Base-by-base conservation (phyloP, 148 eudicot genomes). In the Vaccinium vitisidaea region DNA sequence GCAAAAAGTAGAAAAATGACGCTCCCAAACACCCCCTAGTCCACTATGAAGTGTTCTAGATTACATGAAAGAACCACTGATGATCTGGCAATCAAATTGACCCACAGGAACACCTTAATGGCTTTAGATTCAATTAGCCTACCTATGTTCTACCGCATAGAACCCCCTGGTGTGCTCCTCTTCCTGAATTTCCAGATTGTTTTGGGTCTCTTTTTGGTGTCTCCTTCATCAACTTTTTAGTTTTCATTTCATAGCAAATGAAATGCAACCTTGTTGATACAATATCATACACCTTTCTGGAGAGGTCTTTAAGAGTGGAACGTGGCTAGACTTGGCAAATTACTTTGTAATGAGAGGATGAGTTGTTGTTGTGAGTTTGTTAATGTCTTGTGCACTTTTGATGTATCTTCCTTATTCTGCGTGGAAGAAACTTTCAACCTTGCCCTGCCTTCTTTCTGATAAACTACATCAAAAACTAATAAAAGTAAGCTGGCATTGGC, bases 51-150 rank as follows among this genome's bases (percentile, higher is more conserved):
- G 71, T 25, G 15, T 65, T 65, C 32, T 14, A 12, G 15, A 65
- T 25, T 10, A 65, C 15, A 65, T 65, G 25, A 65, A 65, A 11
- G 30, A 25, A 11, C 36, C 1, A 23, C 32, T 8, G 27, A 19
- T 63, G 69, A 23, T 63, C 69, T 63, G 69, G 69, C 27, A 63
- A n/a, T n/a, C 69, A 63, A 63, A n/a, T 63, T 63, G 69, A 63
- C 25, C 30, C n/a, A 61, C 10, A 61, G 25, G 12, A 65, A 65
- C 15, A 65, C 71, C 23, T 14, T 10, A n/a, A 25, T 65, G 71
- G 32, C 71, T 10, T 65, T 30, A 65, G 32, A 65, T 65, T 65
- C 32, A 5, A 65, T 25, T 65, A 25, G 71, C 36, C 32, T 65
- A 19, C 71, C 10, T 65, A 25, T 65, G 30, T 65, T 65, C 32